phyloP scores from a whole-genome alignment of 139 green algal species.

The Picochlorum sp. region DNA sequence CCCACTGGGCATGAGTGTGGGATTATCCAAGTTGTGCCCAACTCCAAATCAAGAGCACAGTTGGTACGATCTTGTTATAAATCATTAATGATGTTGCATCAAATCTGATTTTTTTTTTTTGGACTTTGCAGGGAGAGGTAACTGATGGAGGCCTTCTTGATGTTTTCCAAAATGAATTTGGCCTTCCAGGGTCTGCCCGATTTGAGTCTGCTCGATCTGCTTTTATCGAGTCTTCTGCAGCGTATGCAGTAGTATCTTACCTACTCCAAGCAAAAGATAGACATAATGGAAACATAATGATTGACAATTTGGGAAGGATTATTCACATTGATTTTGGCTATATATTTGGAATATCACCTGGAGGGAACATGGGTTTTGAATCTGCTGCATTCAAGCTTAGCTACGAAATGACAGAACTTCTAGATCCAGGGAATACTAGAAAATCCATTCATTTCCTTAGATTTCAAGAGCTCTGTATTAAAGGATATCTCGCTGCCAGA shows the following conservation, averaged over 20 bases:
- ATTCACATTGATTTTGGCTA: constrained; percentile 99
- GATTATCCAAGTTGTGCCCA: constrained; percentile 91
- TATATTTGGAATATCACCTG: constrained; percentile 78
- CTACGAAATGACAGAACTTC: constrained; percentile 91
- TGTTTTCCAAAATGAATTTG: constrained; percentile 87
- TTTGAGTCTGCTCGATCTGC: constrained; percentile 81
- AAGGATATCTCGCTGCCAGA: constrained; percentile 77
- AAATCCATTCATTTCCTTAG: constrained; percentile 24
- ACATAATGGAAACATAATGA: constrained; percentile 97
- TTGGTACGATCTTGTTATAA: constrained; percentile 12
- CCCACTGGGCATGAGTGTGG: constrained; percentile 91
- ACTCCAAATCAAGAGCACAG: constrained; percentile 48
- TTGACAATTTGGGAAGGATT: constrained; percentile 81
- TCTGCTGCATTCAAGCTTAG: constrained; percentile 95
- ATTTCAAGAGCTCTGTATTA: constrained; percentile 51
- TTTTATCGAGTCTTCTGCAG: constrained; percentile 74
- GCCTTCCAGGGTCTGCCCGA: constrained; percentile 42
- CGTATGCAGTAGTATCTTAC: constrained; percentile 81
- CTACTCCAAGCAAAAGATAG: constrained; percentile 90
- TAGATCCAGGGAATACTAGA: constrained; percentile 64
- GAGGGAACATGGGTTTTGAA: constrained; percentile 85
- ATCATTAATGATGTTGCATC: not conserved
- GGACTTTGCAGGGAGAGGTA: constrained; percentile 81
- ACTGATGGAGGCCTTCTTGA: constrained; percentile 83
- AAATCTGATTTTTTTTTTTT: not conserved